These are phyloP conservation scores for Termitomyces sp. DNA, from an alignment of 768 basidiomycete genomes.

Conservation along the genomic window DNA sequence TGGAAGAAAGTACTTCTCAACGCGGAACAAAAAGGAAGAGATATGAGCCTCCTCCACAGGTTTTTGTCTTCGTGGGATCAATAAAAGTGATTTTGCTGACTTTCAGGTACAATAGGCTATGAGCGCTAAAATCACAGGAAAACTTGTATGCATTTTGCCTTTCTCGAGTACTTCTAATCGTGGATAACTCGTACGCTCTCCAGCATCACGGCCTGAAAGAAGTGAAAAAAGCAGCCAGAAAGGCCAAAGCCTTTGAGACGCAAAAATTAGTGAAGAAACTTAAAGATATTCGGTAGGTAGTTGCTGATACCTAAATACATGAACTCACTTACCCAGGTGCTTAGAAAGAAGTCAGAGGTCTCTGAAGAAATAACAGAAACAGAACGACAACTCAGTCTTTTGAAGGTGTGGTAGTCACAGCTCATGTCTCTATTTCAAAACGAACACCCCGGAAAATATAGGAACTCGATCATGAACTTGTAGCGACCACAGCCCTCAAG, in stretches of 20 bases:
- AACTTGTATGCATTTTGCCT: conserved; percentile 46
- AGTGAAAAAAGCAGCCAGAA: conserved; percentile 75
- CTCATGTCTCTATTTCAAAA: conserved; percentile 6
- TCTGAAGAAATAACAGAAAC: conserved; percentile 43
- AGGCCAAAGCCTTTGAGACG: conserved; percentile 76
- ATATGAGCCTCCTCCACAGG: conserved; percentile 33
- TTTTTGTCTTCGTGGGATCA: conserved; percentile 15
- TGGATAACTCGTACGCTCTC: conserved; percentile 4
- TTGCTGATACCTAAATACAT: neutral
- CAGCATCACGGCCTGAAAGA: conserved; percentile 79
- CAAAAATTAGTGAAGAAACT: conserved; percentile 83
- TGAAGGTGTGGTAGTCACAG: conserved; percentile 55
- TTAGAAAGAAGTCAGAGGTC: conserved; percentile 35
- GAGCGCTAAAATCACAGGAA: conserved; percentile 44
- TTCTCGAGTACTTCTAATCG: neutral
- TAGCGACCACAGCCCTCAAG: conserved; percentile 65
- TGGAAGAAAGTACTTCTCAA: conserved; percentile 10
- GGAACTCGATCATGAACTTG: conserved; percentile 55
- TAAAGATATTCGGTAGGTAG: conserved; percentile 59
- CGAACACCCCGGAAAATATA: conserved; percentile 25
- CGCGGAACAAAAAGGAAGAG: conserved; percentile 45
- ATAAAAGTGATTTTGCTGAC: conserved; percentile 2
- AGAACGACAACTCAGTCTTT: conserved; percentile 55
- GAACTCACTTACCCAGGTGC: neutral
- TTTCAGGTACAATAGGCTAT: conserved; percentile 34